Evolutionary conservation across 768 basidiomycete genomes (phyloP).

Genomic region (Leccinum broughii): DNA sequence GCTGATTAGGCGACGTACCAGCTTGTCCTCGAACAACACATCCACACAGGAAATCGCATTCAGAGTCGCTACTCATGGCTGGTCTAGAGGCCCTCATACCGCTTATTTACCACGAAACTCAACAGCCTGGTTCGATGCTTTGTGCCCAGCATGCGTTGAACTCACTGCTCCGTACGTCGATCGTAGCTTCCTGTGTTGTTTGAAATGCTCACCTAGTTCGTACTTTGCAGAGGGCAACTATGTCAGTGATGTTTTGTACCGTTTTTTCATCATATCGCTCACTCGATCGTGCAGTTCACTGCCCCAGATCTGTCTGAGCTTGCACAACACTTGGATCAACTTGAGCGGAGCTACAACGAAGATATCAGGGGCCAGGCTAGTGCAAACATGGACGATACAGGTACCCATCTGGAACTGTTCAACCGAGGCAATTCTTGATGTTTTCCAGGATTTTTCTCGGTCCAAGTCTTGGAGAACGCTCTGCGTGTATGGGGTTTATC

Average conservation of each 20-base stretch:
- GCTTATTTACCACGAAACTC: conserved; percentile 76
- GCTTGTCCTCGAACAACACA: conserved; percentile 15
- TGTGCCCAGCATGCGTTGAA: conserved; percentile 90
- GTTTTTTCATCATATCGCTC: conserved; percentile 6
- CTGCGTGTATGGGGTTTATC: conserved; percentile 81
- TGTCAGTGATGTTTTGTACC: conserved; percentile 36
- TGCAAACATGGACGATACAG: conserved; percentile 92
- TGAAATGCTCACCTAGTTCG: conserved; percentile 33
- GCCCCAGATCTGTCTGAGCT: conserved; percentile 78
- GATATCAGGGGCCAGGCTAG: conserved; percentile 46
- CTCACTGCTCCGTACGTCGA: conserved; percentile 62
- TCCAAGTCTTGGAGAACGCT: conserved; percentile 86
- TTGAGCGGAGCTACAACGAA: conserved; percentile 62
- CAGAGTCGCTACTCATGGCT: conserved; percentile 45
- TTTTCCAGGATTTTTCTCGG: conserved; percentile 79
- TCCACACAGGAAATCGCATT: conserved; percentile 12
- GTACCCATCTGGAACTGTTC: conserved; percentile 33
- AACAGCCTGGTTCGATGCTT: conserved; percentile 77
- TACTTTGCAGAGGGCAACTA: conserved; percentile 44
- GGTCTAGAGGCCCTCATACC: conserved; percentile 53
- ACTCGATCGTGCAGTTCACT: conserved; percentile 55
- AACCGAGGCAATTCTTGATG: background rate
- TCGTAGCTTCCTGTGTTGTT: conserved; percentile 38
- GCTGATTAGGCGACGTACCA: conserved; percentile 19
- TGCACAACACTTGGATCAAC: conserved; percentile 62